Conservation (phyloP, 805 yeast species). For the Pichia phayaonensis region DNA sequence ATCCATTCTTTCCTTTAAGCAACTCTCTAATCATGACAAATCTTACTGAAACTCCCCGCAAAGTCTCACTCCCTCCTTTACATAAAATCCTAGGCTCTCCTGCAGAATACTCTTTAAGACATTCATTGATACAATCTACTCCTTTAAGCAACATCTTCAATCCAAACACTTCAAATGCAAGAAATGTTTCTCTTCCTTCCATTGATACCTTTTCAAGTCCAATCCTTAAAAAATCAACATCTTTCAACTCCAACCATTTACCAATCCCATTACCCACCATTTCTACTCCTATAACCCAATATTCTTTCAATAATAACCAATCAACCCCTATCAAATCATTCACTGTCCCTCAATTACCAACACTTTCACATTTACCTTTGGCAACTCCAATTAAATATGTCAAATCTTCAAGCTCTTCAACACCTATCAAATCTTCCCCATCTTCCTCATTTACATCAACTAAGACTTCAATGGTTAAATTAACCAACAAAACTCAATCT, state of each 20-base stretch:
- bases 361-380: not conserved
- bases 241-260: slow-evolving; percentile 6
- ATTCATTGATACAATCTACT: not conserved
- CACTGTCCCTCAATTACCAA: not conserved
- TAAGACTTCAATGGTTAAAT: not conserved
- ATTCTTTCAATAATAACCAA: slow-evolving; percentile 10
- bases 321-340: slow-evolving; percentile 7
- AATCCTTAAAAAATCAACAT: slow-evolving; percentile 17
- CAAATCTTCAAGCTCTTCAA: not conserved
- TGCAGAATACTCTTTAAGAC: not conserved
- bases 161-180: not conserved
- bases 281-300: slow-evolving; percentile 19
- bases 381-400: not conserved
- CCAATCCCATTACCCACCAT: slow-evolving; percentile 8
- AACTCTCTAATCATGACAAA: not conserved
- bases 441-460: not conserved
- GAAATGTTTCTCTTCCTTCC: slow-evolving; percentile 13
- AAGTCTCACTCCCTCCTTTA: not conserved
- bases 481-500: not conserved
- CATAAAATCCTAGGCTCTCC: not conserved
- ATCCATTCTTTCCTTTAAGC: not conserved
- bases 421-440: not conserved
- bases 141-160: not conserved
- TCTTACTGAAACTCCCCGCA: not conserved
- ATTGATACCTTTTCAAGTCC: slow-evolving; percentile 22